phyloP scores from a whole-genome alignment of 345 rosid species.

The Euphorbia pulcherrima region DNA sequence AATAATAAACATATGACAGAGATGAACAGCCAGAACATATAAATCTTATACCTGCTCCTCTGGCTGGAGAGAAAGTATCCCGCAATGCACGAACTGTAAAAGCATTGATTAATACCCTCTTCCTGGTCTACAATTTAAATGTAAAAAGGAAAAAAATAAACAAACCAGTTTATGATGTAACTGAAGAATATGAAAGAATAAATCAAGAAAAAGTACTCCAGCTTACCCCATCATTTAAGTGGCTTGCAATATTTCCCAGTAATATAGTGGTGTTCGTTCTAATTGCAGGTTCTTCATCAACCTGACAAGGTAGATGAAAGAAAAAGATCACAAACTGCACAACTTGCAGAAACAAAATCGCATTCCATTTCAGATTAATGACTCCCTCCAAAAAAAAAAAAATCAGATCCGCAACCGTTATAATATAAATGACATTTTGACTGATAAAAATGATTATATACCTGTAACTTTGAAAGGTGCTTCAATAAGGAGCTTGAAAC shows the following conservation, averaged over 20 bases:
- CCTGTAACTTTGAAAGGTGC: slow-evolving; percentile 96
- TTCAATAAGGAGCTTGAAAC: slow-evolving; percentile 85
- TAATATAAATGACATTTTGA: not conserved
- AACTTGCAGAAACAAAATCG: not conserved
- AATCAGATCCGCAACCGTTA: slow-evolving; percentile 4
- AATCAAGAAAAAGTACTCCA: slow-evolving; percentile 12
- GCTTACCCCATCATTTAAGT: slow-evolving; percentile 89
- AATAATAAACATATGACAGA: not conserved
- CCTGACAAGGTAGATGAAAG: slow-evolving; percentile 45
- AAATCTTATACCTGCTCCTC: slow-evolving; percentile 83
- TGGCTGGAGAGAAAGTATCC: slow-evolving; percentile 94
- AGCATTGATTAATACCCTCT: slow-evolving; percentile 94
- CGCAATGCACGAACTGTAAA: slow-evolving; percentile 97
- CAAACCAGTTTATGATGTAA: not conserved
- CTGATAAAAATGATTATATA: slow-evolving; percentile 20
- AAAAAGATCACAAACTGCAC: slow-evolving; percentile 13
- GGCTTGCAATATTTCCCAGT: slow-evolving; percentile 89
- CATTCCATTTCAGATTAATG: not conserved
- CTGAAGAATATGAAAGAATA: not conserved
- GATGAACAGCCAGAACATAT: slow-evolving; percentile 1
- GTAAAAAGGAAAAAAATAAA: slow-evolving; percentile 1
- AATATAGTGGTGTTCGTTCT: slow-evolving; percentile 97
- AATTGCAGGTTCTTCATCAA: slow-evolving; percentile 98
- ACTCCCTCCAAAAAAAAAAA: not conserved
- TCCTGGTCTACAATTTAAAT: slow-evolving; percentile 65